Base-by-base conservation (phyloP, 2,329 filamentous ascomycete species). In the Penicillium capsulatum region DNA sequence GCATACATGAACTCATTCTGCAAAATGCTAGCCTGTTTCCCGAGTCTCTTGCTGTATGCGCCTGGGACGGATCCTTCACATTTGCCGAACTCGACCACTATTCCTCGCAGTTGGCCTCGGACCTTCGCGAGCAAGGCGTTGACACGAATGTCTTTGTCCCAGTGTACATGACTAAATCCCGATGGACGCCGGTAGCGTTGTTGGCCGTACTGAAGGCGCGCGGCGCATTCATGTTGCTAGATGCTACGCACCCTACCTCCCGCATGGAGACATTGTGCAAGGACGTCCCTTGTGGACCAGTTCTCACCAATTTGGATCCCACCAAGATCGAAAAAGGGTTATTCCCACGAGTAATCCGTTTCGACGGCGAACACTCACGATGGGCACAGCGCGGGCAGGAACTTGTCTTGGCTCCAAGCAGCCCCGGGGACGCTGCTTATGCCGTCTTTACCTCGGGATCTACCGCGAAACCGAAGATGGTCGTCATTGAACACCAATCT, bases 1-100 rank as follows among this genome's bases (percentile, higher is more conserved):
- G 13, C 10, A 22, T 26, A 16, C 9, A 29, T 32, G 22, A 24
- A 7, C 22, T 24, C 7, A 11, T 24, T 11, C 22, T 24, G 7
- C 7, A 7, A 11, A 7, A 24, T 7, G 22, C 22, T 11, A 24
- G 7, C 11, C 22, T 7, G 7, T 13, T 3, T 9, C 45, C 45
- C 7, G 10, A 40, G 16, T 44, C 51, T 4, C 36, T 40, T 4
- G 58, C 55, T n/a, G 45, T 60, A 6, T 43, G 22, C 14, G 48
- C 57, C 9, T 63, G 54, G 54, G 56, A 60, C 38, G 57, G 56
- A 13, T 31, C 37, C 2, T 42, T 58, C 4, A 53, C 48, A 1
- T 62, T 60, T 34, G 24, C 15, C 3, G 45, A 61, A 31, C 40
- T 62, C 4, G 50, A 60, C 40, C 43, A 60, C 15, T 42, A 8